Evolutionary conservation across 306 rosid genomes (phyloP).

Genomic region (Gynostemma pentaphyllum): DNA sequence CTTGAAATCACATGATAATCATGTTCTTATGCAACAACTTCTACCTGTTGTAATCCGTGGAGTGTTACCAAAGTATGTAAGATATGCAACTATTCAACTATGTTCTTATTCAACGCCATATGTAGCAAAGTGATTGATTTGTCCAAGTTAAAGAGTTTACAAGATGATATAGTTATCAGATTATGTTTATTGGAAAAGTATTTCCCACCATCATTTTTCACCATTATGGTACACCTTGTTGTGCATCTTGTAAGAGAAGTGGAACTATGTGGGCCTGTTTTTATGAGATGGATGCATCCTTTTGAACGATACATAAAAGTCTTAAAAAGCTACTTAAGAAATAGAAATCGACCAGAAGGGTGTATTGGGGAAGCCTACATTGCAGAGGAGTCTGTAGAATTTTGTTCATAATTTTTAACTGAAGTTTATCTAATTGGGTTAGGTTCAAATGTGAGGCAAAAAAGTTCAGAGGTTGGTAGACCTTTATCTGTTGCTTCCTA

Average conservation of each 20-base stretch:
- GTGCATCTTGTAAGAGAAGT: too few relatives aligned
- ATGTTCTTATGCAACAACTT: too few relatives aligned
- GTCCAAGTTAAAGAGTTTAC: too few relatives aligned
- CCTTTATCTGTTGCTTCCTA: background rate
- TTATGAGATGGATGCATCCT: too few relatives aligned
- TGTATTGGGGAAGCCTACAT: background rate
- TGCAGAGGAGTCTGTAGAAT: background rate
- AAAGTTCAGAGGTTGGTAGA: background rate
- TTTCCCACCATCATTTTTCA: too few relatives aligned
- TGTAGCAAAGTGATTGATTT: background rate
- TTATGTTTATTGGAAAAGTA: too few relatives aligned
- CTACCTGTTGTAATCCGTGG: background rate
- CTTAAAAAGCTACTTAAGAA: background rate
- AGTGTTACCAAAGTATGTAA: background rate
- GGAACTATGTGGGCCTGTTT: too few relatives aligned
- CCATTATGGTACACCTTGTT: too few relatives aligned
- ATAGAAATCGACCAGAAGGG: background rate
- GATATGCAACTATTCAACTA: background rate
- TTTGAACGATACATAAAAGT: too few relatives aligned
- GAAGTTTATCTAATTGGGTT: background rate
- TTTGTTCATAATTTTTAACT: background rate
- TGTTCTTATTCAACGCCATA: background rate
- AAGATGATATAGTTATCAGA: too few relatives aligned
- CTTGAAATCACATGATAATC: background rate
- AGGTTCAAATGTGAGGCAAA: background rate